Percentiles rank a stretch among this genome's conserved stretches.
phyloP scores from a whole-genome alignment of 2,329 filamentous ascomycete genomes.

The Mycocentrospora acerina region DNA sequence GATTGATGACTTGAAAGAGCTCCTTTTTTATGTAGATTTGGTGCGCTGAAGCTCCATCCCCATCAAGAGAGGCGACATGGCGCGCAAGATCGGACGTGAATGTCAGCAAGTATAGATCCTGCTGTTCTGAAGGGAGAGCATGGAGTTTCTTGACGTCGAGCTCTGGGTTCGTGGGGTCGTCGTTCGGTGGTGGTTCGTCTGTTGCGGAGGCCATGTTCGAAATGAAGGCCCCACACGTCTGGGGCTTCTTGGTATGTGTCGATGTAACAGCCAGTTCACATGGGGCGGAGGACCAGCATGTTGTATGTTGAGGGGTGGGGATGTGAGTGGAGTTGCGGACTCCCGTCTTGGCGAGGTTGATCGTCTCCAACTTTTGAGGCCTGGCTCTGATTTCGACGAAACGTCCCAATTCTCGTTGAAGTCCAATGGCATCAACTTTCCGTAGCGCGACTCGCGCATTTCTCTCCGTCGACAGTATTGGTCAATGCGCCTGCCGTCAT shows the following conservation, averaged over 20 bases:
- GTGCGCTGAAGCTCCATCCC: constrained; percentile 81
- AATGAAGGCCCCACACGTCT: constrained; percentile 12
- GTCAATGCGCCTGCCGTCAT: constrained; percentile 23
- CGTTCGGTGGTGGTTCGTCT: constrained; percentile 35
- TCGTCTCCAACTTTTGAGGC: constrained; percentile 19
- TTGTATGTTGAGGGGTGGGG: constrained; percentile 21
- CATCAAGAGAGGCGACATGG: constrained; percentile 72
- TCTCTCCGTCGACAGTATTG: constrained; percentile 7
- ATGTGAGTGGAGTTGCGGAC: constrained; percentile 27
- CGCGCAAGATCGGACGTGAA: constrained; percentile 81
- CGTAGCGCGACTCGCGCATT: constrained; percentile 17
- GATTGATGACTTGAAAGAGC: constrained; percentile 86
- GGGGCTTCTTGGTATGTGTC: constrained; percentile 4
- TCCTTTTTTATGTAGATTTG: constrained; percentile 93
- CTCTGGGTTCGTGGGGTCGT: constrained; percentile 62
- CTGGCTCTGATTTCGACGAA: constrained; percentile 3
- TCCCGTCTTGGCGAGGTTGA: constrained; percentile 26
- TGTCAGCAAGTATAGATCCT: constrained; percentile 89
- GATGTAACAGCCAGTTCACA: constrained; percentile 17
- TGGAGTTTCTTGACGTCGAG: constrained; percentile 90
- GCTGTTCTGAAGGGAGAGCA: constrained; percentile 86
- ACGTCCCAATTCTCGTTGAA: neutral
- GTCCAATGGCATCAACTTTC: constrained; percentile 27
- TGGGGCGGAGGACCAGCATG: constrained; percentile 19
- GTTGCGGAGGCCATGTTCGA: constrained; percentile 30